Conservation (phyloP, 345 rosid genomes). For the Boechera divaricarpa region DNA sequence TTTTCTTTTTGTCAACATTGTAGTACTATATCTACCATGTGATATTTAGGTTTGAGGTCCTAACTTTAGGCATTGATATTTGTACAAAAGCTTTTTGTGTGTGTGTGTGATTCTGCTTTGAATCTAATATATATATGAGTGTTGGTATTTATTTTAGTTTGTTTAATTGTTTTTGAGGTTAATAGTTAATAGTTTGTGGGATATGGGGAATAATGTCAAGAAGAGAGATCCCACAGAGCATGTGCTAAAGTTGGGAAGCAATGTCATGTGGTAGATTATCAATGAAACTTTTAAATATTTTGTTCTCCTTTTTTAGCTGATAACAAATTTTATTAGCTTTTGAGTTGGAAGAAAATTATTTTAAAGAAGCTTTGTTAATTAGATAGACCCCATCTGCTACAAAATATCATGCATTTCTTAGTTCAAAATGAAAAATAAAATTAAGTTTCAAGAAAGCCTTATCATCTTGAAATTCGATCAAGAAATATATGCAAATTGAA, state of each 20-base stretch:
- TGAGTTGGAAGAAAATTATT: conserved; percentile 18
- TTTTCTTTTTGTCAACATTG: conserved; percentile 6
- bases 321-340: conserved; percentile 27
- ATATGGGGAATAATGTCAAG: conserved; percentile 31
- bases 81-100: conserved; percentile 34
- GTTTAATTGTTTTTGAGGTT: conserved; percentile 32
- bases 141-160: conserved; percentile 14
- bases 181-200: conserved; percentile 25
- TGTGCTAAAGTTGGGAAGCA: conserved; percentile 42
- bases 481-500: conserved; percentile 1
- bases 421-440: not conserved
- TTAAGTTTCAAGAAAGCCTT: too few species aligned
- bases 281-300: conserved; percentile 17
- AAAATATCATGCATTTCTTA: conserved; percentile 8
- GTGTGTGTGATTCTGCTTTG: conserved; percentile 33
- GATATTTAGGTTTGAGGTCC: conserved; percentile 45
- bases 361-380: conserved; percentile 18
- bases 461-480: too few species aligned
- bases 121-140: conserved; percentile 19
- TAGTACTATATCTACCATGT: conserved; percentile 36
- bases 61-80: conserved; percentile 38
- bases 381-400: conserved; percentile 24
- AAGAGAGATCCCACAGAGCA: conserved; percentile 40
- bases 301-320: conserved; percentile 16
- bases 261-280: conserved; percentile 37